phyloP scores from a whole-genome alignment of 192 early-diverging fungal species.

The Linnemannia zychae region DNA sequence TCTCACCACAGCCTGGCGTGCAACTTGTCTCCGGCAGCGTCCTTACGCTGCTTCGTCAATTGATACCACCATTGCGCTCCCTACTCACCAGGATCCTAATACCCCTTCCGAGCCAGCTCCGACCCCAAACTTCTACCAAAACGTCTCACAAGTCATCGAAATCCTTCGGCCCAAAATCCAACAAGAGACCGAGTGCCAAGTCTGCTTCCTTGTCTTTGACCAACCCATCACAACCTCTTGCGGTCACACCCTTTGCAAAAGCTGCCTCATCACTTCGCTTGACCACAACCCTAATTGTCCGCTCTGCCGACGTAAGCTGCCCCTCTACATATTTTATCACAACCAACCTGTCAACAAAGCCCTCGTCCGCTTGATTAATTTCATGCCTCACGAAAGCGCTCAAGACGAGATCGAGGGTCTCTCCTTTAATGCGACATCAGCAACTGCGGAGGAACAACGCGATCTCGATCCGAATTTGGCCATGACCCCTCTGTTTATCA shows the following conservation, averaged over 20 bases:
- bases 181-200: constrained; percentile 71
- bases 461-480: constrained; percentile 50
- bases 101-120: neutral
- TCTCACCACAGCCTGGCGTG: constrained; percentile 28
- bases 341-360: constrained; percentile 58
- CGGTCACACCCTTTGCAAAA: constrained; percentile 76
- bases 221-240: constrained; percentile 76
- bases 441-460: constrained; percentile 18
- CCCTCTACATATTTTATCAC: constrained; percentile 41
- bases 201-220: constrained; percentile 66
- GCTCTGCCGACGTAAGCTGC: constrained; percentile 58
- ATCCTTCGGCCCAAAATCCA: constrained; percentile 43
- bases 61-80: neutral
- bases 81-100: neutral
- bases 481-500: constrained; percentile 71
- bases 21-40: constrained; percentile 16
- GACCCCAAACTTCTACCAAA: constrained; percentile 21
- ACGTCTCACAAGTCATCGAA: constrained; percentile 25
- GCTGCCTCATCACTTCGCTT: constrained; percentile 69
- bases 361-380: constrained; percentile 35
- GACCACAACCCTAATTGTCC: constrained; percentile 66
- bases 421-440: neutral
- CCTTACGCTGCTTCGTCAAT: neutral
- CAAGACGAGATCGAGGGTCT: neutral
- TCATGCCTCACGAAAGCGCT: neutral